phyloP scores from a whole-genome alignment of 129 eudicot species.

The Solidago caesia region DNA sequence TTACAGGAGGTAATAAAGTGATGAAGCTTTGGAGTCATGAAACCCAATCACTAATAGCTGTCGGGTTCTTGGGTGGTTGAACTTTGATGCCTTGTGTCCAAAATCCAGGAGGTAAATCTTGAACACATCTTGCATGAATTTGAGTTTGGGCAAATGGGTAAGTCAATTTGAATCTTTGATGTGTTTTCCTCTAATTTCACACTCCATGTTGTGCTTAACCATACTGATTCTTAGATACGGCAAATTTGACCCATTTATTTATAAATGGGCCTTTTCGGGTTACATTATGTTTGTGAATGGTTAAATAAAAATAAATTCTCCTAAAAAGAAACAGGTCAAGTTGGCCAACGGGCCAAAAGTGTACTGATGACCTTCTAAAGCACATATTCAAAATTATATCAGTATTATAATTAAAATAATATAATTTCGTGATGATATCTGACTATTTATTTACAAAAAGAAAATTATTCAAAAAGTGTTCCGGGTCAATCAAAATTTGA shows the following conservation, averaged over 20 bases:
- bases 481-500: not conserved
- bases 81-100: not conserved
- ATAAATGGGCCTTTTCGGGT: not conserved
- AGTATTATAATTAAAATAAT: no score
- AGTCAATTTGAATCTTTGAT: slow-evolving; percentile 17
- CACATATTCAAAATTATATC: no score
- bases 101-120: not conserved
- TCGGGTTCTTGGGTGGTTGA: not conserved
- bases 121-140: not conserved
- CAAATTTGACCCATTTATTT: not conserved
- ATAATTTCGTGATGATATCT: no score
- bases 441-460: no score
- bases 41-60: slow-evolving; percentile 5
- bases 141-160: slow-evolving; percentile 24
- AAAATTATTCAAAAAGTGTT: not conserved
- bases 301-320: not conserved
- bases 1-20: slow-evolving; percentile 28
- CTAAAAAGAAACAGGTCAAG: not conserved
- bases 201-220: not conserved
- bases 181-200: not conserved
- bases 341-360: not conserved
- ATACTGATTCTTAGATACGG: not conserved
- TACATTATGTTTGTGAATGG: not conserved
- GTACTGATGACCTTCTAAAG: no score
- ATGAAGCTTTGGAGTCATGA: slow-evolving; percentile 12